These are phyloP conservation scores for Komagataella kurtzmanii DNA, from an alignment of 805 yeast species.

Conservation along the genomic window DNA sequence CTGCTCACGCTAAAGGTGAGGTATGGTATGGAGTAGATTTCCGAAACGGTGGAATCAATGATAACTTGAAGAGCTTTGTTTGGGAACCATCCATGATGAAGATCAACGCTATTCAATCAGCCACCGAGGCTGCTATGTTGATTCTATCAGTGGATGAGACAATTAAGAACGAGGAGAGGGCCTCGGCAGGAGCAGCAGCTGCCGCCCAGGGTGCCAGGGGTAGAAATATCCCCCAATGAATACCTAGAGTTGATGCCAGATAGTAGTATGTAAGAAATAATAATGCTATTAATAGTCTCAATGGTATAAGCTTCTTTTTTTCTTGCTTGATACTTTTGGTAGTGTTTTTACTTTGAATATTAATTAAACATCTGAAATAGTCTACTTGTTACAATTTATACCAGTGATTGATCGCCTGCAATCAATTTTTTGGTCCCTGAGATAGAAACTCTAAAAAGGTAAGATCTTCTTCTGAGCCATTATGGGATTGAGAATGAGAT, in stretches of 20 bases:
- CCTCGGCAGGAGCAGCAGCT: constrained; percentile 33
- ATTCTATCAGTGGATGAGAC: constrained; percentile 96
- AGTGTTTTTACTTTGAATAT: background rate
- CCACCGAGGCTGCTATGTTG: constrained; percentile 92
- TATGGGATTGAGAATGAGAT: background rate
- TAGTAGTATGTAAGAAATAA: background rate
- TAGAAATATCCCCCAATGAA: constrained; percentile 45
- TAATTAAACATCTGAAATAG: background rate
- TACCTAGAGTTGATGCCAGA: background rate
- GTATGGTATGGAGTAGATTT: constrained; percentile 90
- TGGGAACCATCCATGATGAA: constrained; percentile 98
- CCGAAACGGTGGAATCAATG: constrained; percentile 66
- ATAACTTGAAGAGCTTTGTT: constrained; percentile 75
- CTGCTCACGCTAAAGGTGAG: constrained; percentile 91
- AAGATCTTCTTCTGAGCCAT: background rate
- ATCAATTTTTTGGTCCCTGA: background rate
- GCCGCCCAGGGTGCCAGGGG: constrained; percentile 50
- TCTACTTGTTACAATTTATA: background rate
- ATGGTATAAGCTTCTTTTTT: background rate
- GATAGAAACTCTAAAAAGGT: background rate
- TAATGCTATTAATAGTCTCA: background rate
- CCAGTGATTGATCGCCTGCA: background rate
- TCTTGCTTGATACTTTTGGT: background rate
- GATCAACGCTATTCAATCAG: constrained; percentile 85
- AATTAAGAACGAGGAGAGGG: constrained; percentile 57